A percentile compares a stretch with the other conserved stretches of the same genome.
phyloP scores from a whole-genome alignment of 148 eudicot genomes.

The Amaranthus palmeri region DNA sequence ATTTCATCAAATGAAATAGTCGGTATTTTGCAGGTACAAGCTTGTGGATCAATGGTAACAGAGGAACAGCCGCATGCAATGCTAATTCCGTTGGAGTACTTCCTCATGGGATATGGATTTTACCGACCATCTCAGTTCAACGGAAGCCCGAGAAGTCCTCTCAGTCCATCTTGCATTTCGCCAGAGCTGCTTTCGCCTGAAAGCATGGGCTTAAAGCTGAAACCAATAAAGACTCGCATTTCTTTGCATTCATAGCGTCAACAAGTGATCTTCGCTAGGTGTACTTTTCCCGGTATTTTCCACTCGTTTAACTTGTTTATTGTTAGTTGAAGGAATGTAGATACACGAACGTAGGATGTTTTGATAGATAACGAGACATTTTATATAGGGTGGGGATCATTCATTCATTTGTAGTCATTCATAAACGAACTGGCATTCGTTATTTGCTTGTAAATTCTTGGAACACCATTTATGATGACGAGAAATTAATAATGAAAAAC shows the following conservation, averaged over 20 bases:
- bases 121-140: slow-evolving; percentile 54
- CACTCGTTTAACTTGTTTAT: slow-evolving; percentile 8
- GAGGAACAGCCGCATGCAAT: slow-evolving; percentile 98
- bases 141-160: slow-evolving; percentile 90
- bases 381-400: slow-evolving; percentile 14
- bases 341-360: slow-evolving; percentile 21
- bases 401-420: slow-evolving; percentile 36
- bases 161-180: slow-evolving; percentile 73
- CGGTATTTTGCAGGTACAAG: slow-evolving; percentile 53
- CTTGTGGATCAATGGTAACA: slow-evolving; percentile 95
- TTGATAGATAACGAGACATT: slow-evolving; percentile 7
- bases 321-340: slow-evolving; percentile 24
- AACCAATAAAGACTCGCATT: slow-evolving; percentile 88
- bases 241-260: slow-evolving; percentile 23
- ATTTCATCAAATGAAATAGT: not conserved
- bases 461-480: slow-evolving; percentile 20
- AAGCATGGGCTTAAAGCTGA: slow-evolving; percentile 95
- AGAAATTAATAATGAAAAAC: slow-evolving; percentile 25
- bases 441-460: slow-evolving; percentile 24
- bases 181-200: slow-evolving; percentile 95
- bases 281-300: not conserved
- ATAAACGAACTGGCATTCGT: slow-evolving; percentile 16
- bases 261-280: not conserved
- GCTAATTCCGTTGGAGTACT: slow-evolving; percentile 84
- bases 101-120: slow-evolving; percentile 86